Conservation (phyloP, 192 early-diverging fungal species). For the Dimargaris cristalligena region DNA sequence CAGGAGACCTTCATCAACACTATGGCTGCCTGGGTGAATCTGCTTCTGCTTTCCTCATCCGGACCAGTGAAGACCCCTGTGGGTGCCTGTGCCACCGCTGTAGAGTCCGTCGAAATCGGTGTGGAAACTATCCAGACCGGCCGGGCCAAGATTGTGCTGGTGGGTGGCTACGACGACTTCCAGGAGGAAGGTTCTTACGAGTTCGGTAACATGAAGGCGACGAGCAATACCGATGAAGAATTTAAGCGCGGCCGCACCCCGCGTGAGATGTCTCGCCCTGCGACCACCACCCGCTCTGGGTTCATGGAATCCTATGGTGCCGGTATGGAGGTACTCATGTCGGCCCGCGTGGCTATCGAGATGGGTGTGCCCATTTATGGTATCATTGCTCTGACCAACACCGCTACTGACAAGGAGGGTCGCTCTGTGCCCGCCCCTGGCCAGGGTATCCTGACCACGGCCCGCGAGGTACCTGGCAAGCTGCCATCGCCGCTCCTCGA, state of each 20-base stretch:
- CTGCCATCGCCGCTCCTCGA: constrained; percentile 45
- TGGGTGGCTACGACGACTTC: constrained; percentile 87
- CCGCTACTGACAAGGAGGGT: constrained; percentile 88
- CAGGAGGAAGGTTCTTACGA: constrained; percentile 85
- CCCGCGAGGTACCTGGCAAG: constrained; percentile 46
- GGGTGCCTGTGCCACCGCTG: constrained; percentile 85
- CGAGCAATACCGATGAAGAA: constrained; percentile 67
- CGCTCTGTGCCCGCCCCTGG: constrained; percentile 89
- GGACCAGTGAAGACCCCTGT: constrained; percentile 89
- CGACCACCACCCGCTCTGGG: constrained; percentile 72
- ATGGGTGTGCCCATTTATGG: constrained; percentile 89
- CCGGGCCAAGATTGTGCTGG: constrained; percentile 85
- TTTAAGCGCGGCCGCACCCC: constrained; percentile 72
- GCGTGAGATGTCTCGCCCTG: constrained; percentile 77
- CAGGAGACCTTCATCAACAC: constrained; percentile 96
- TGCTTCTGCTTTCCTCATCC: constrained; percentile 80
- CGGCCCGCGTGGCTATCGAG: constrained; percentile 66
- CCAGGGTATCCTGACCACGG: constrained; percentile 81
- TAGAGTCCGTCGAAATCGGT: constrained; percentile 79
- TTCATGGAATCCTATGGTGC: constrained; percentile 90
- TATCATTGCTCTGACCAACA: constrained; percentile 73
- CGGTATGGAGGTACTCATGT: constrained; percentile 81
- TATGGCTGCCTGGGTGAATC: constrained; percentile 92
- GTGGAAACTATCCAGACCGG: constrained; percentile 76
- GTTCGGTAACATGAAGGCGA: constrained; percentile 95